Percentiles rank a stretch among this genome's conserved stretches.
phyloP scores from a whole-genome alignment of 768 basidiomycete species.

The Amanita muscaria region DNA sequence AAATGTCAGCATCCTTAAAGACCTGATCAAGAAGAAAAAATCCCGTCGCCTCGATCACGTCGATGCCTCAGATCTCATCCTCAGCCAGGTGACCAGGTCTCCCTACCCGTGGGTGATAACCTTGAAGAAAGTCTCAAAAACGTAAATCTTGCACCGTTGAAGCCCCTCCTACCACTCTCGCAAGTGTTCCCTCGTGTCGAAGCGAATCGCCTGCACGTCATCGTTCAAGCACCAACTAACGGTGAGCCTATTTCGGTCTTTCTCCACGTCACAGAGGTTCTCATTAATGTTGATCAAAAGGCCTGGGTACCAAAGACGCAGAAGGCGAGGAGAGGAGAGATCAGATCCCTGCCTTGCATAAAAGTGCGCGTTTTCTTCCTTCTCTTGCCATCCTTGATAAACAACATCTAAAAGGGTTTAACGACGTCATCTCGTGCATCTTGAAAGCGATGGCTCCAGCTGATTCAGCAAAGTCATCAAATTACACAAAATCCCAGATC shows the following conservation, averaged over 20 bases:
- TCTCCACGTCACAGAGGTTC: background rate
- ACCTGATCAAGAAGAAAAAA: slow-evolving; percentile 12
- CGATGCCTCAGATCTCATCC: slow-evolving; percentile 10
- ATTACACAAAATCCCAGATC: slow-evolving; percentile 6
- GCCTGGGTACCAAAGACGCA: slow-evolving; percentile 3
- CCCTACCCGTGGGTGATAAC: slow-evolving; percentile 5
- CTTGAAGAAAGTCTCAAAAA: slow-evolving; percentile 3
- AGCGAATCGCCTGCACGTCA: background rate
- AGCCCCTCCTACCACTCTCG: background rate
- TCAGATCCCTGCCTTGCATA: slow-evolving; percentile 2
- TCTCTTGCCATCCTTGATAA: slow-evolving; percentile 5
- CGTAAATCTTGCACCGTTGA: slow-evolving; percentile 1
- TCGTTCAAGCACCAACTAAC: slow-evolving; percentile 3
- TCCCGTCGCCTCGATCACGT: slow-evolving; percentile 6
- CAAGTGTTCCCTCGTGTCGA: slow-evolving; percentile 1
- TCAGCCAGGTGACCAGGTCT: slow-evolving; percentile 14
- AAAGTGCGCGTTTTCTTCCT: slow-evolving; percentile 6
- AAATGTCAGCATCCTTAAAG: slow-evolving; percentile 12
- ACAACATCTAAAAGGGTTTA: slow-evolving; percentile 1
- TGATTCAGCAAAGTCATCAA: slow-evolving; percentile 5
- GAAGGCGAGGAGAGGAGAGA: slow-evolving; percentile 6
- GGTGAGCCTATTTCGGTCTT: slow-evolving; percentile 1
- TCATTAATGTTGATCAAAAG: slow-evolving; percentile 3
- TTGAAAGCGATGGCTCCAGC: slow-evolving; percentile 3
- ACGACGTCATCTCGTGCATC: slow-evolving; percentile 1